Conservation (phyloP, 2,329 filamentous ascomycete species). For the Pseudocercospora fuligena region DNA sequence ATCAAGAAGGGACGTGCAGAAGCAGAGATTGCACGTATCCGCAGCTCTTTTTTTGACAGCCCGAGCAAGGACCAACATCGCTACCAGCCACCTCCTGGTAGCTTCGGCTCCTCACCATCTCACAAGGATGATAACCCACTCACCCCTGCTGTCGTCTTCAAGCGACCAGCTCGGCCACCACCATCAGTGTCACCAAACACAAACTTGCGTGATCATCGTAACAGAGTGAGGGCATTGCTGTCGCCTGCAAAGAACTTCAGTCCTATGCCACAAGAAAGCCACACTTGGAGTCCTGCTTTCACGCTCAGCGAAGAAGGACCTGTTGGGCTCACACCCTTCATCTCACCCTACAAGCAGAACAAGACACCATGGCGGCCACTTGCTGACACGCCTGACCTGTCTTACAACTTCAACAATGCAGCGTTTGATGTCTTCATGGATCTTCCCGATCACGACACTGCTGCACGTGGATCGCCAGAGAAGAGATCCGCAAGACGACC, state of each 20-base stretch:
- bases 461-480: conserved; percentile 66
- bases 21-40: conserved; percentile 91
- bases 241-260: conserved; percentile 69
- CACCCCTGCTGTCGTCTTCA: conserved; percentile 84
- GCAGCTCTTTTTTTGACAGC: conserved; percentile 91
- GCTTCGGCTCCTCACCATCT: conserved; percentile 45
- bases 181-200: conserved; percentile 91
- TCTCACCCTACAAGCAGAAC: conserved; percentile 38
- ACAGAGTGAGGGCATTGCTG: conserved; percentile 79
- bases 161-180: conserved; percentile 66
- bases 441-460: conserved; percentile 45
- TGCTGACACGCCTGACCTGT: conserved; percentile 30
- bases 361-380: conserved; percentile 43
- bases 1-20: conserved; percentile 91
- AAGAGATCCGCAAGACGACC: conserved; percentile 67
- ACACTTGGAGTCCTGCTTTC: conserved; percentile 71
- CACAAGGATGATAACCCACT: conserved; percentile 60
- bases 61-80: conserved; percentile 69
- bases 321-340: conserved; percentile 53
- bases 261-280: conserved; percentile 53
- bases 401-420: conserved; percentile 35
- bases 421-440: conserved; percentile 66
- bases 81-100: conserved; percentile 51
- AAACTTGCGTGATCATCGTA: conserved; percentile 84
- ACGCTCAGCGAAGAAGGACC: conserved; percentile 66